phyloP scores from a whole-genome alignment of 2,329 filamentous ascomycete genomes.

The Alternaria sp. region DNA sequence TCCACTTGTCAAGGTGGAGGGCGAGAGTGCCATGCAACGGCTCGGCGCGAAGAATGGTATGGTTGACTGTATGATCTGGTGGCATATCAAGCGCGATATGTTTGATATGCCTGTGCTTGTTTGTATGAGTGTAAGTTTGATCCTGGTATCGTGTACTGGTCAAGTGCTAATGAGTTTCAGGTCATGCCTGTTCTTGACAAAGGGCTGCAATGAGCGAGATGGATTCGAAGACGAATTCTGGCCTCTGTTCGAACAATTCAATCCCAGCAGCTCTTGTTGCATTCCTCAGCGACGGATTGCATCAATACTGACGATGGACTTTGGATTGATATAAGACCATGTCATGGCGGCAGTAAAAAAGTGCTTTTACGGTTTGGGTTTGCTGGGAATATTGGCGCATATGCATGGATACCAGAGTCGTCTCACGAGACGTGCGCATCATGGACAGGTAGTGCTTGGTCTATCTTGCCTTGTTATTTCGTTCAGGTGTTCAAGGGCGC shows the following conservation, averaged over 20 bases:
- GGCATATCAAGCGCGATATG: constrained; percentile 94
- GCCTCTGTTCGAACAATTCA: too few species aligned
- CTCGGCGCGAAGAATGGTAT: constrained; percentile 84
- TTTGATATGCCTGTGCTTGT: constrained; percentile 99
- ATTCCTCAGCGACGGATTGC: background rate
- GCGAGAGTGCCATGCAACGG: constrained; percentile 77
- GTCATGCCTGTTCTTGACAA: constrained; percentile 43
- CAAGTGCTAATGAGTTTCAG: constrained; percentile 20
- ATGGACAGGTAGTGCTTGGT: background rate
- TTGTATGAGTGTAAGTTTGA: constrained; percentile 87
- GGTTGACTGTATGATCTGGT: constrained; percentile 94
- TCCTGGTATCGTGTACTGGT: background rate
- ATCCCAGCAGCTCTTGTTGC: background rate
- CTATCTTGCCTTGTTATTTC: background rate
- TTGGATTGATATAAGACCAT: background rate
- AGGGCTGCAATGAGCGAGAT: constrained; percentile 18
- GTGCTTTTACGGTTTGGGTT: background rate
- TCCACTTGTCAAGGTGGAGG: constrained; percentile 39
- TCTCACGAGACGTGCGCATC: background rate
- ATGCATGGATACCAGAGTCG: background rate
- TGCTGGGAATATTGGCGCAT: background rate
- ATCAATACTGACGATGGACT: background rate
- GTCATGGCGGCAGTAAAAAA: constrained; percentile 5
- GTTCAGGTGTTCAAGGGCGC: background rate
- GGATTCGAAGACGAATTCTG: background rate